These are phyloP conservation scores for Cladobotryum mycophilum DNA, from an alignment of 2,329 filamentous ascomycete genomes.

Conservation along the genomic window DNA sequence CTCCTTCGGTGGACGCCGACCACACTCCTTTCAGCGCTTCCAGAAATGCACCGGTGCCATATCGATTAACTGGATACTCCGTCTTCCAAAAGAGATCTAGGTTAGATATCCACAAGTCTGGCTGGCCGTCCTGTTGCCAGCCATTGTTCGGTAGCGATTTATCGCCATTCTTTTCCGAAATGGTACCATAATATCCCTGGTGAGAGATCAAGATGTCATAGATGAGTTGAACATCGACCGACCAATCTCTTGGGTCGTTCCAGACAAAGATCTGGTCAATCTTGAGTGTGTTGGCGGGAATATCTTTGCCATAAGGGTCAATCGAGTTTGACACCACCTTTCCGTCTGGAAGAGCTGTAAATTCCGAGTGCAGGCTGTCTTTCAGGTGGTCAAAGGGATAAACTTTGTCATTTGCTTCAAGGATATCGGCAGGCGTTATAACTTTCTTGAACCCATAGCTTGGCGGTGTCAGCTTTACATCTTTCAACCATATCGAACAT, in stretches of 20 bases:
- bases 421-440: constrained; percentile 78
- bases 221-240: constrained; percentile 78
- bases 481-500: constrained; percentile 19
- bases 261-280: constrained; percentile 91
- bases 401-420: constrained; percentile 64
- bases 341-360: constrained; percentile 26
- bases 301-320: constrained; percentile 29
- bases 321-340: constrained; percentile 25
- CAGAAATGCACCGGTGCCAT: constrained; percentile 88
- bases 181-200: constrained; percentile 73
- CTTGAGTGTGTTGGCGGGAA: constrained; percentile 49
- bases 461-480: background rate
- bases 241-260: constrained; percentile 96
- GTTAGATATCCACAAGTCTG: constrained; percentile 80
- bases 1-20: constrained; percentile 61
- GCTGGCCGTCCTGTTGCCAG: constrained; percentile 79
- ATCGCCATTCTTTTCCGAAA: constrained; percentile 66
- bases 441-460: constrained; percentile 72
- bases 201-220: constrained; percentile 75
- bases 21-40: constrained; percentile 77
- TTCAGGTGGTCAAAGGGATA: constrained; percentile 67
- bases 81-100: constrained; percentile 87
- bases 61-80: constrained; percentile 72
- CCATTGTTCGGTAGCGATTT: constrained; percentile 59
- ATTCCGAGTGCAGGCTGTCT: constrained; percentile 24